phyloP scores from a whole-genome alignment of 2,329 filamentous ascomycete genomes.

The Eutypa lata region DNA sequence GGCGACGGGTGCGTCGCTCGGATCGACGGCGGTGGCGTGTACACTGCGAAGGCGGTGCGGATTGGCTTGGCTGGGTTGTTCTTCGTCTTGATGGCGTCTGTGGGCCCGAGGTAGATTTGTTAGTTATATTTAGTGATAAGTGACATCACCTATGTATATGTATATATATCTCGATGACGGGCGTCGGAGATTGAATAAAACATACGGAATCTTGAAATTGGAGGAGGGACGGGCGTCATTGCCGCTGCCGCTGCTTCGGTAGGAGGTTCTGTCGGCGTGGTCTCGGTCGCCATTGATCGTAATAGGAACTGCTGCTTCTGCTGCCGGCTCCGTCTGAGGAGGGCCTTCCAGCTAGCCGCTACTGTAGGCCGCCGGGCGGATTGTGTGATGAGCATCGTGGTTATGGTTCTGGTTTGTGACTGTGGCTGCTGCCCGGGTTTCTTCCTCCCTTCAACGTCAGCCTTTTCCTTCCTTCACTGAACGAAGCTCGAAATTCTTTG shows the following conservation, averaged over 20 bases:
- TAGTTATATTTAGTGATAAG: too few relatives aligned
- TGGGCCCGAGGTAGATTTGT: too few relatives aligned
- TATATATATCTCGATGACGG: too few relatives aligned
- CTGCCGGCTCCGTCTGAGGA: slow-evolving; percentile 56
- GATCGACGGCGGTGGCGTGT: slow-evolving; percentile 54
- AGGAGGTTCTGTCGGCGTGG: slow-evolving; percentile 14
- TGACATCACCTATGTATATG: too few relatives aligned
- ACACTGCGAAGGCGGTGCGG: slow-evolving; percentile 49
- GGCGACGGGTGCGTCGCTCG: slow-evolving; percentile 61
- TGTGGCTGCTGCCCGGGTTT: background rate
- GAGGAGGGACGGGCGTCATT: slow-evolving; percentile 15
- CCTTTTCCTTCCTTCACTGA: background rate
- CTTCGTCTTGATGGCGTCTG: slow-evolving; percentile 29
- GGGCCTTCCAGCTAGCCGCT: slow-evolving; percentile 65
- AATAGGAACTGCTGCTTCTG: slow-evolving; percentile 35
- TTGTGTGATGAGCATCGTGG: slow-evolving; percentile 61
- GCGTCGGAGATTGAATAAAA: background rate
- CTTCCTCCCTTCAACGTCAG: background rate
- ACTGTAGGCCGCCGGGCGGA: slow-evolving; percentile 63
- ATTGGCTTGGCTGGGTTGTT: slow-evolving; percentile 22
- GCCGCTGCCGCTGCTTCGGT: slow-evolving; percentile 6
- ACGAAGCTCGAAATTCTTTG: slow-evolving; percentile 4
- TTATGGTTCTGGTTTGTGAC: background rate
- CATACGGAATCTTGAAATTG: slow-evolving; percentile 17
- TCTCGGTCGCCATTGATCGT: slow-evolving; percentile 47